Evolutionary conservation across 768 basidiomycete genomes (phyloP).

Genomic region (Pisolithus albus): DNA sequence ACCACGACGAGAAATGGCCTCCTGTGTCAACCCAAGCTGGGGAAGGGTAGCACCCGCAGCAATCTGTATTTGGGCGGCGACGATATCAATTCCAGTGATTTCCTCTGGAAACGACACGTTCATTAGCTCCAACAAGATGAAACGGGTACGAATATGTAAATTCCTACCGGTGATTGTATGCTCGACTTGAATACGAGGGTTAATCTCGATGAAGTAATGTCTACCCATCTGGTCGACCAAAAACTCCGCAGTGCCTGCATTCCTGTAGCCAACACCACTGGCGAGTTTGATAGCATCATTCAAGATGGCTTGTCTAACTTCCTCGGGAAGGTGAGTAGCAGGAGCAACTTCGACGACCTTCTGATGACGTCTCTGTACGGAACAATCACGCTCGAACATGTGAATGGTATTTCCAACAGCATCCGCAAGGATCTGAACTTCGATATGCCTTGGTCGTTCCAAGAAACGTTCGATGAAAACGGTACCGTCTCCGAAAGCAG

Average conservation of each 20-base stretch:
- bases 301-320: conserved; percentile 82
- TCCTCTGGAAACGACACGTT: conserved; percentile 60
- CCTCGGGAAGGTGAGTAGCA: conserved; percentile 88
- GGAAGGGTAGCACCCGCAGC: conserved; percentile 96
- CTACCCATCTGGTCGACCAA: conserved; percentile 93
- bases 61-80: conserved; percentile 98
- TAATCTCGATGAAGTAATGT: conserved; percentile 99
- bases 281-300: conserved; percentile 91
- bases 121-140: background rate
- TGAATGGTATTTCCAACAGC: conserved; percentile 91
- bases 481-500: conserved; percentile 96
- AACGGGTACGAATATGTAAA: background rate
- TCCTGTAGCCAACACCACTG: conserved; percentile 88
- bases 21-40: conserved; percentile 92
- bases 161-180: conserved; percentile 91
- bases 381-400: conserved; percentile 98
- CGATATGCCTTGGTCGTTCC: conserved; percentile 95
- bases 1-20: conserved; percentile 91
- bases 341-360: conserved; percentile 99
- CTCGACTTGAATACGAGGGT: conserved; percentile 99
- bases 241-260: conserved; percentile 98
- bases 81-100: conserved; percentile 98
- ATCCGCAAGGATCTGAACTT: conserved; percentile 94
- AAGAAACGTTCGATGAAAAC: conserved; percentile 99
- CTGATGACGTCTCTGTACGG: conserved; percentile 95